These are phyloP conservation scores for Glomus cerebriforme DNA, from an alignment of 192 early-diverging fungal genomes.

Conservation along the genomic window DNA sequence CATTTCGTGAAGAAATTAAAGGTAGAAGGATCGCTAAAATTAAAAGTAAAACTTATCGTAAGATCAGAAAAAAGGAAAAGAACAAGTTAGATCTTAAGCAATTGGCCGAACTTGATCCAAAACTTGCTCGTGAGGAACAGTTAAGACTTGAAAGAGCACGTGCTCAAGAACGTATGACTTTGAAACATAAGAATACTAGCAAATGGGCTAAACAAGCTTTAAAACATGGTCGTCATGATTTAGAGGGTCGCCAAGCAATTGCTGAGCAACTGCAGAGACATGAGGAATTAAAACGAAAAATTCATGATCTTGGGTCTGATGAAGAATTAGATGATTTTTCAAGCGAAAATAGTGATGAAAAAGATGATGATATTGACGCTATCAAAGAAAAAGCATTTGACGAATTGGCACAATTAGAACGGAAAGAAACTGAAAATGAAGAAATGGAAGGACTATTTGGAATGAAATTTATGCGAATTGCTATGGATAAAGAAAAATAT, in stretches of 20 bases:
- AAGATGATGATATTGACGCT: slow-evolving; percentile 46
- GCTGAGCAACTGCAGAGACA: slow-evolving; percentile 81
- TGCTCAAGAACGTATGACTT: slow-evolving; percentile 89
- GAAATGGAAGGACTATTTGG: slow-evolving; percentile 80
- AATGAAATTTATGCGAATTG: slow-evolving; percentile 99
- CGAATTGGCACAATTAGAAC: slow-evolving; percentile 57
- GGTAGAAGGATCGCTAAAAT: slow-evolving; percentile 93
- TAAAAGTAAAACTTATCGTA: slow-evolving; percentile 94
- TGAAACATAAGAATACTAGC: slow-evolving; percentile 92
- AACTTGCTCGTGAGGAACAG: slow-evolving; percentile 63
- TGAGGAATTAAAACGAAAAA: slow-evolving; percentile 79
- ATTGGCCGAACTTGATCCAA: slow-evolving; percentile 67
- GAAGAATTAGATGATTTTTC: slow-evolving; percentile 47
- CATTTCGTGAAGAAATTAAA: slow-evolving; percentile 92
- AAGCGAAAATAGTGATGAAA: slow-evolving; percentile 48
- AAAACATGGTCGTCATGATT: slow-evolving; percentile 57
- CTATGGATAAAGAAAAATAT: slow-evolving; percentile 59
- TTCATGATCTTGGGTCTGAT: slow-evolving; percentile 69
- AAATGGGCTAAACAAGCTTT: slow-evolving; percentile 94
- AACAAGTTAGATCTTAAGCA: slow-evolving; percentile 55
- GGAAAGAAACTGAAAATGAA: slow-evolving; percentile 45
- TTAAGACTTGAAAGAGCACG: slow-evolving; percentile 75
- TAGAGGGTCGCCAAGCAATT: slow-evolving; percentile 73
- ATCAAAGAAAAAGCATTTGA: slow-evolving; percentile 45
- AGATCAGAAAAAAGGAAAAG: slow-evolving; percentile 83